Evolutionary conservation across 2,329 filamentous ascomycete genomes (phyloP).

Genomic region (Volutella citrinella): DNA sequence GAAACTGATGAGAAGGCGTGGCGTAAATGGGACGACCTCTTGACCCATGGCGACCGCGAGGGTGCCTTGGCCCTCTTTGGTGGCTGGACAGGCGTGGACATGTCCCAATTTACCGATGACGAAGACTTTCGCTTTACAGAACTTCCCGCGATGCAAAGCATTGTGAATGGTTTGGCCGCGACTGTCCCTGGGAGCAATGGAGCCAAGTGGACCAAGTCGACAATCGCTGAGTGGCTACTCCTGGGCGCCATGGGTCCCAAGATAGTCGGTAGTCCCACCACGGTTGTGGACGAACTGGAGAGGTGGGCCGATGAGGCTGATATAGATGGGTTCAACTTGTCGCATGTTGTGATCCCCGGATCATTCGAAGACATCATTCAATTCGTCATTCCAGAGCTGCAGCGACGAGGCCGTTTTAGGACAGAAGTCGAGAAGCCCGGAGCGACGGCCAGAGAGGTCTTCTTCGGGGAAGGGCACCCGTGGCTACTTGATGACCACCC

Average conservation of each 20-base stretch:
- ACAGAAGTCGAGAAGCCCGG: slow-evolving; percentile 26
- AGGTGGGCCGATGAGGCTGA: slow-evolving; percentile 49
- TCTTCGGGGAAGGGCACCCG: slow-evolving; percentile 7
- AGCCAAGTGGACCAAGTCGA: too few relatives aligned
- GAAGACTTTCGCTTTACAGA: slow-evolving; percentile 63
- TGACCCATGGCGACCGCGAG: slow-evolving; percentile 56
- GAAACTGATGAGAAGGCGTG: slow-evolving; percentile 58
- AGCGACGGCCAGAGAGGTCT: slow-evolving; percentile 44
- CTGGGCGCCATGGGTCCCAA: slow-evolving; percentile 37
- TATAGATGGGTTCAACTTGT: slow-evolving; percentile 50
- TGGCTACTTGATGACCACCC: slow-evolving; percentile 4
- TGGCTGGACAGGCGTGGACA: slow-evolving; percentile 65
- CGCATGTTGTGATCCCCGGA: slow-evolving; percentile 39
- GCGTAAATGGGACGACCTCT: slow-evolving; percentile 46
- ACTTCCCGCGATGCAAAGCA: too few relatives aligned
- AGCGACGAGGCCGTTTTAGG: slow-evolving; percentile 22
- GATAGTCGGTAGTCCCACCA: slow-evolving; percentile 12
- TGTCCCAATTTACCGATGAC: slow-evolving; percentile 58
- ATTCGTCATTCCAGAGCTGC: slow-evolving; percentile 23
- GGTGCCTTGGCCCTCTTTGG: slow-evolving; percentile 63
- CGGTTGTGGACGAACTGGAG: slow-evolving; percentile 32
- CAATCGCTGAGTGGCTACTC: slow-evolving; percentile 53
- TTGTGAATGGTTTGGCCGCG: too few relatives aligned
- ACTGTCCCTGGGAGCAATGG: too few relatives aligned
- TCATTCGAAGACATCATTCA: slow-evolving; percentile 27